Conservation (phyloP, 1,284 basidiomycete species). For the Baeospora myosura region DNA sequence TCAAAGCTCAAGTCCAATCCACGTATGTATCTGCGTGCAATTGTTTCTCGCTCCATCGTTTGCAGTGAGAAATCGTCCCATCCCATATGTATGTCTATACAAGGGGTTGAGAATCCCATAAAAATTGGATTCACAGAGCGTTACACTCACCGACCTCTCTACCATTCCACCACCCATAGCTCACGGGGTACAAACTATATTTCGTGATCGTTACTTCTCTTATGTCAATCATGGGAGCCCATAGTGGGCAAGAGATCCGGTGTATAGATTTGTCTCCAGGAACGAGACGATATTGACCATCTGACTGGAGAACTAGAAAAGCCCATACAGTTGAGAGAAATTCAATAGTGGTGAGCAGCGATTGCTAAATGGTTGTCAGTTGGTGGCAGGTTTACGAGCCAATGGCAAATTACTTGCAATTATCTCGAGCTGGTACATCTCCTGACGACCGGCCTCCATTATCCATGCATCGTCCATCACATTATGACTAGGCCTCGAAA, state of each 20-base stretch:
- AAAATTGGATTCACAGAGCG: neutral
- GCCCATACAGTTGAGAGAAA: constrained; percentile 39
- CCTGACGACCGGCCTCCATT: too few species aligned
- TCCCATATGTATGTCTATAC: constrained; percentile 27
- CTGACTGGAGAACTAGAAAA: constrained; percentile 27
- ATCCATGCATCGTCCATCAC: too few species aligned
- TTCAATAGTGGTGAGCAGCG: constrained; percentile 30
- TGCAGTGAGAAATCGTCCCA: constrained; percentile 23
- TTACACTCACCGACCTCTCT: constrained; percentile 25
- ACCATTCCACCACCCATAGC: constrained; percentile 20
- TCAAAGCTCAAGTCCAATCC: constrained; percentile 34
- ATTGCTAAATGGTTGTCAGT: constrained; percentile 21
- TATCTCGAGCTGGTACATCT: too few species aligned
- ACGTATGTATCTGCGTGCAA: constrained; percentile 26
- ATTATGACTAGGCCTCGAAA: too few species aligned
- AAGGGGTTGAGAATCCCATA: constrained; percentile 2
- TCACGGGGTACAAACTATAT: too few species aligned
- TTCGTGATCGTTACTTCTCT: constrained; percentile 28
- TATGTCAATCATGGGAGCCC: constrained; percentile 27
- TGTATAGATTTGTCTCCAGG: constrained; percentile 23
- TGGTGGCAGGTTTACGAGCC: constrained; percentile 19
- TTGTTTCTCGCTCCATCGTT: constrained; percentile 27
- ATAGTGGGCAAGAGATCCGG: constrained; percentile 22
- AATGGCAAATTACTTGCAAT: too few species aligned
- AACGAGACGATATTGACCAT: constrained; percentile 26